Evolutionary conservation across 2,329 filamentous ascomycete genomes (phyloP), one percentile per base, ranked within the genome.

Genomic region (Emmonsiellopsis sp.): DNA sequence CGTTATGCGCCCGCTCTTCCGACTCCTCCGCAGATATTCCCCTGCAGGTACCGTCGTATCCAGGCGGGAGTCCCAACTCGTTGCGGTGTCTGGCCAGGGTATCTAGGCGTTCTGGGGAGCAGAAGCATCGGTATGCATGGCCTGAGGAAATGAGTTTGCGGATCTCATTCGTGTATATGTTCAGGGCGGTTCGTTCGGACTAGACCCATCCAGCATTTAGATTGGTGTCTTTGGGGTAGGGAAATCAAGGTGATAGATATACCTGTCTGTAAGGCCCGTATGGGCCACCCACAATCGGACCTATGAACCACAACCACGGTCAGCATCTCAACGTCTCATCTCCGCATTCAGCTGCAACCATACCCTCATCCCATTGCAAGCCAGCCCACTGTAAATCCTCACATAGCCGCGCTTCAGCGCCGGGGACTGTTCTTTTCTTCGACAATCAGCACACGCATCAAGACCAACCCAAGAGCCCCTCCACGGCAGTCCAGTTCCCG

Each of bases 71-170:
- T 26, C 82, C 82, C 5, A 76, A 70, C 45, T 80, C 75, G 61
- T 83, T 82, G 56, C 81, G 79, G 57, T 81, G 76, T 59, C 79
- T 76, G 54, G 84, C 87, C 58, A 87, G 80, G 7, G 76, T 72
- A 55, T 87, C 80, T 3, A 95, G 77, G 32, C 86, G 81, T 54
- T 88, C 80, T 0, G 84, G 70, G 0, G 83, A 83, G 71, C 93
- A 98, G 75, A 98, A 98, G 70, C 93, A 98, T 57, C 92, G 84
- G 69, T 97, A 98, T 6, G 90, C 93, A 56, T 85, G 80, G 8
- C 84, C 87, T 7, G 79, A 76, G 4, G 83, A 70, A 3, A 98
- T 68, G 10, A 98, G 76, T 10, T 79, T 72, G 42, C 86, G 69
- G 6, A 86, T 84, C 65, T 95, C 83, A 53, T 83, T 69, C 58